Evolutionary conservation across 2,329 filamentous ascomycete species (phyloP).

Genomic region (Penicillium sp.): DNA sequence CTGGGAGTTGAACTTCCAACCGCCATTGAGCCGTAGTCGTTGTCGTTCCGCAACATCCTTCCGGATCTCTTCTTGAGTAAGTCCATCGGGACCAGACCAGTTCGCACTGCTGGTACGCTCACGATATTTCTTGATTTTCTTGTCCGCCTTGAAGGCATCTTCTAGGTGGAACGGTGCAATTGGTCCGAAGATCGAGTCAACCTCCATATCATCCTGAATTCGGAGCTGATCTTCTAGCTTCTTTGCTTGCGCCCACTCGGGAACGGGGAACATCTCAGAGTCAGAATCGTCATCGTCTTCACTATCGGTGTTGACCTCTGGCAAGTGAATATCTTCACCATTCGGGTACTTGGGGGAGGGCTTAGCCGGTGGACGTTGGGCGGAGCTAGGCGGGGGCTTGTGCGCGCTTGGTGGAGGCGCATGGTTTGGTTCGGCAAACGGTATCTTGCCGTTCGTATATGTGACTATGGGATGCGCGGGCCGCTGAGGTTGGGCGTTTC

Average conservation of each 20-base stretch:
- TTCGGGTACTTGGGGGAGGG: conserved; percentile 84
- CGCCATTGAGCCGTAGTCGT: conserved; percentile 75
- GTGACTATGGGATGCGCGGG: conserved; percentile 75
- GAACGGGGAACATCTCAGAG: conserved; percentile 61
- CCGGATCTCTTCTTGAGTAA: conserved; percentile 84
- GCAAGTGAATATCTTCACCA: conserved; percentile 85
- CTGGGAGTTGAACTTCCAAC: conserved; percentile 65
- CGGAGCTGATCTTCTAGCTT: conserved; percentile 73
- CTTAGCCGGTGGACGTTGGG: conserved; percentile 45
- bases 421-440: conserved; percentile 73
- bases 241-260: conserved; percentile 86
- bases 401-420: conserved; percentile 48
- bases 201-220: conserved; percentile 68
- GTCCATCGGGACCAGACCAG: conserved; percentile 76
- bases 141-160: conserved; percentile 89
- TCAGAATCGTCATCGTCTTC: conserved; percentile 74
- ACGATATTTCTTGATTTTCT: conserved; percentile 85
- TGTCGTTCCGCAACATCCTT: conserved; percentile 78
- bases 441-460: conserved; percentile 82
- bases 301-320: conserved; percentile 92
- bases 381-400: conserved; percentile 62
- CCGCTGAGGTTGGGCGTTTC: conserved; percentile 57
- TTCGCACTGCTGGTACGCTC: conserved; percentile 91
- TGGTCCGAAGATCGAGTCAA: conserved; percentile 90
- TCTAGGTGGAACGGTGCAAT: conserved; percentile 90